Percentiles rank a stretch among this genome's conserved stretches.
phyloP scores from a whole-genome alignment of 176 grass and related monocot species.

The Cocos nucifera region DNA sequence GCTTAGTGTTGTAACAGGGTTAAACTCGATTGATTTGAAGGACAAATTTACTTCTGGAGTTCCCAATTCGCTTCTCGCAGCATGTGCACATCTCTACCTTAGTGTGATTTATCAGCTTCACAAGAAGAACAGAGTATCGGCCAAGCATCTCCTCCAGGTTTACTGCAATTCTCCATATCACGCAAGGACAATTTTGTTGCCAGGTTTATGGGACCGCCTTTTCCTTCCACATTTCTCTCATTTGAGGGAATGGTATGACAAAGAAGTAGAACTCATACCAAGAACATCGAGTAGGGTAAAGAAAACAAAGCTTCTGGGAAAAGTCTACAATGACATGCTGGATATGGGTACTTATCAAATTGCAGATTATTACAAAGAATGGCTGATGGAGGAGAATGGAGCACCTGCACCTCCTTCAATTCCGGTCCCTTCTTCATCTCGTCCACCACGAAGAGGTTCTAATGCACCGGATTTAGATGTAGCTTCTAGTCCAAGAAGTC shows the following conservation, averaged over 20 bases:
- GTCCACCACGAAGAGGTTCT: slow-evolving; percentile 12
- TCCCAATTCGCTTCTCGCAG: slow-evolving; percentile 16
- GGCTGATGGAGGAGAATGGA: slow-evolving; percentile 45
- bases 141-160: slow-evolving; percentile 46
- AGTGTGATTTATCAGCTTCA: slow-evolving; percentile 10
- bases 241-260: slow-evolving; percentile 46
- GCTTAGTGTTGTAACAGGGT: neutral
- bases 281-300: slow-evolving; percentile 6
- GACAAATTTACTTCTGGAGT: neutral
- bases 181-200: slow-evolving; percentile 35
- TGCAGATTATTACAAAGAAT: slow-evolving; percentile 83
- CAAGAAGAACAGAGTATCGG: slow-evolving; percentile 11
- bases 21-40: neutral
- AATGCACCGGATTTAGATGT: slow-evolving; percentile 26
- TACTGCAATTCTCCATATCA: slow-evolving; percentile 57
- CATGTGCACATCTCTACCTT: slow-evolving; percentile 26
- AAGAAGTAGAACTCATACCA: slow-evolving; percentile 25
- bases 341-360: slow-evolving; percentile 43
- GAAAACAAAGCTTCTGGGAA: slow-evolving; percentile 30
- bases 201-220: slow-evolving; percentile 48
- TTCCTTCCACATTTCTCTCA: slow-evolving; percentile 46
- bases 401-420: slow-evolving; percentile 28
- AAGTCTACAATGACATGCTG: slow-evolving; percentile 27
- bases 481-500: neutral
- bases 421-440: slow-evolving; percentile 28